These are phyloP conservation scores for Chlamydomonas schloesseri DNA, from an alignment of 139 green algal species.

Conservation along the genomic window DNA sequence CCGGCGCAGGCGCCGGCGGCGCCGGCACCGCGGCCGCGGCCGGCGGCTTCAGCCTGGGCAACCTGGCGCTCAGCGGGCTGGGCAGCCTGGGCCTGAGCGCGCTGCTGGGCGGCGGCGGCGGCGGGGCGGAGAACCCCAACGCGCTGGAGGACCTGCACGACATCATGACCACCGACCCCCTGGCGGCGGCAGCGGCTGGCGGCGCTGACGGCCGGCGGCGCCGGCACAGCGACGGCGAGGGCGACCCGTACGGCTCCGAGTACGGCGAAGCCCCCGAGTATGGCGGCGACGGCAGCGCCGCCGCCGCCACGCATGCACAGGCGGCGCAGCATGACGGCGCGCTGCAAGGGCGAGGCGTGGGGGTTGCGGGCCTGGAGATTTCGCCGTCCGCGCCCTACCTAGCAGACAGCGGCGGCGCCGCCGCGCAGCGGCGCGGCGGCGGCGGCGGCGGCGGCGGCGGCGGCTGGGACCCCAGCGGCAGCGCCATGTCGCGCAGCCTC, in stretches of 20 bases:
- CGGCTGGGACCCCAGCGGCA: constrained; percentile 1
- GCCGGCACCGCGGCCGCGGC: background rate
- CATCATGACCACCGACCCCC: constrained; percentile 33
- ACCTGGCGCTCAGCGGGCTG: background rate
- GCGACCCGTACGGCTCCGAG: background rate
- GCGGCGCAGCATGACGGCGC: no score
- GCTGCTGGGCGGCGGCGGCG: background rate
- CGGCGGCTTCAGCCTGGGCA: constrained; percentile 4
- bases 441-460: background rate
- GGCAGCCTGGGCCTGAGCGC: constrained; percentile 15
- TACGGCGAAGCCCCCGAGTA: background rate
- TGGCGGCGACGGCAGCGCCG: background rate
- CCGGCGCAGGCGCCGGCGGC: background rate
- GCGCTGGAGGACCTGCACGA: constrained; percentile 41
- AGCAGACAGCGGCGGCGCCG: background rate
- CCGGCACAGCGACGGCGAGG: constrained; percentile 21
- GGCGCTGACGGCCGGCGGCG: background rate
- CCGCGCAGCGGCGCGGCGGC: background rate
- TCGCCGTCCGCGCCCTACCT: no score
- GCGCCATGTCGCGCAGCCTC: background rate
- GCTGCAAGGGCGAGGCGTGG: no score
- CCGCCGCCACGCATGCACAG: no score
- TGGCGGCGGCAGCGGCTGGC: background rate
- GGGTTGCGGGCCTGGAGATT: no score
- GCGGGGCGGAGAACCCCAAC: constrained; percentile 2